Percentiles rank a stretch among this genome's conserved stretches.
Evolutionary conservation across 2,329 filamentous ascomycete species (phyloP).

Genomic region (Penicillium sp.): DNA sequence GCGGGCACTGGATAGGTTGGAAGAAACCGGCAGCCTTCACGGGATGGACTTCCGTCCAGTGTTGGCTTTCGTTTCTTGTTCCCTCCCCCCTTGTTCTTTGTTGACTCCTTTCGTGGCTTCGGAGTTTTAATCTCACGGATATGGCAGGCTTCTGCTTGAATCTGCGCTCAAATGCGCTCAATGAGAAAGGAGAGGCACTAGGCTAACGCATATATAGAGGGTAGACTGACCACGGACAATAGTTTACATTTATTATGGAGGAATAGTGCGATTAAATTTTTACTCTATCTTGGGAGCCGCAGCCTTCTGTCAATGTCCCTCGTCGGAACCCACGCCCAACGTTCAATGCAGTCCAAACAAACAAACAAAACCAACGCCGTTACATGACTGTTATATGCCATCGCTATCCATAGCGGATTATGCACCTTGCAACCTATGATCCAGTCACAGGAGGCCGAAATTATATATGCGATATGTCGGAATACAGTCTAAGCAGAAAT

Average conservation of each 20-base stretch:
- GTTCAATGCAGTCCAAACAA: background rate
- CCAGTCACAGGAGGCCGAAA: background rate
- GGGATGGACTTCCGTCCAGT: background rate
- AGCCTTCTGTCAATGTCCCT: background rate
- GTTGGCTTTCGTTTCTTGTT: background rate
- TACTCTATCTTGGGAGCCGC: background rate
- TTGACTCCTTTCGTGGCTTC: background rate
- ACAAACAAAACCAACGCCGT: background rate
- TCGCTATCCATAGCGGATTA: background rate
- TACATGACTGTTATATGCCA: background rate
- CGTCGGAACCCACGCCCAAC: background rate
- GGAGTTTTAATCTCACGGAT: background rate
- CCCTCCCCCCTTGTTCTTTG: background rate
- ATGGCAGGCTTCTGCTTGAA: background rate
- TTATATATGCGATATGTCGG: background rate
- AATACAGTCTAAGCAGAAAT: background rate
- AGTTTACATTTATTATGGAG: background rate
- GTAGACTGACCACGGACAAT: background rate
- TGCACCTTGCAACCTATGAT: background rate
- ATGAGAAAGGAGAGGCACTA: background rate
- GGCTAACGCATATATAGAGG: background rate
- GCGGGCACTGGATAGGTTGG: background rate
- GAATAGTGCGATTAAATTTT: background rate
- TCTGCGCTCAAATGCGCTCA: background rate
- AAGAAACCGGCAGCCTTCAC: background rate